Conservation (phyloP, 345 rosid genomes). For the Odontarrhena argentea region DNA sequence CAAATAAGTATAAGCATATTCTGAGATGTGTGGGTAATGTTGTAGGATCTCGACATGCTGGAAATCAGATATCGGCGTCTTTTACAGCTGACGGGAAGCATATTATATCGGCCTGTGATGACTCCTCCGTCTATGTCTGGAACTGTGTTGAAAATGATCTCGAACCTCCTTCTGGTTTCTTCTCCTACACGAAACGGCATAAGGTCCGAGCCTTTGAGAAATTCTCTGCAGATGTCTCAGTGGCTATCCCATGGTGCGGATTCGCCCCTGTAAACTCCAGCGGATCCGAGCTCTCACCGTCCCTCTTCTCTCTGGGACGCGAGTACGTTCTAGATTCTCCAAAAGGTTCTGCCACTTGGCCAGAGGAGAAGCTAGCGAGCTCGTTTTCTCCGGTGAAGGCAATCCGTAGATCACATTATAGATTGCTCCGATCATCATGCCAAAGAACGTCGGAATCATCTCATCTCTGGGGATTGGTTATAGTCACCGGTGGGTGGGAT, state of each 20-base stretch:
- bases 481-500: slow-evolving; percentile 92
- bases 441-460: slow-evolving; percentile 58
- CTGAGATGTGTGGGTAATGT: neutral
- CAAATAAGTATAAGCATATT: neutral
- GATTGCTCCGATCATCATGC: slow-evolving; percentile 68
- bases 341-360: slow-evolving; percentile 92
- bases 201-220: slow-evolving; percentile 67
- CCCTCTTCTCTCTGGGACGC: slow-evolving; percentile 55
- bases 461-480: slow-evolving; percentile 89
- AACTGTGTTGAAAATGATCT: slow-evolving; percentile 41
- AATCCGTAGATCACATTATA: slow-evolving; percentile 65
- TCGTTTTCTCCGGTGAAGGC: slow-evolving; percentile 45
- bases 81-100: slow-evolving; percentile 81
- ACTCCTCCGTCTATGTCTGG: slow-evolving; percentile 81
- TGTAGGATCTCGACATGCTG: slow-evolving; percentile 54
- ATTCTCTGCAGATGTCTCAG: slow-evolving; percentile 70
- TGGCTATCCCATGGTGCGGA: slow-evolving; percentile 88
- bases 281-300: slow-evolving; percentile 34
- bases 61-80: slow-evolving; percentile 66
- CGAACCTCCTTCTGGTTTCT: slow-evolving; percentile 34
- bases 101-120: slow-evolving; percentile 80
- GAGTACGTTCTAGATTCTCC: slow-evolving; percentile 73
- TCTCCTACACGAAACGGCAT: slow-evolving; percentile 42
- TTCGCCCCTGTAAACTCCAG: slow-evolving; percentile 32
- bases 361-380: slow-evolving; percentile 82